phyloP scores from a whole-genome alignment of 2,329 filamentous ascomycete species.

The Fusarium marasasianum region DNA sequence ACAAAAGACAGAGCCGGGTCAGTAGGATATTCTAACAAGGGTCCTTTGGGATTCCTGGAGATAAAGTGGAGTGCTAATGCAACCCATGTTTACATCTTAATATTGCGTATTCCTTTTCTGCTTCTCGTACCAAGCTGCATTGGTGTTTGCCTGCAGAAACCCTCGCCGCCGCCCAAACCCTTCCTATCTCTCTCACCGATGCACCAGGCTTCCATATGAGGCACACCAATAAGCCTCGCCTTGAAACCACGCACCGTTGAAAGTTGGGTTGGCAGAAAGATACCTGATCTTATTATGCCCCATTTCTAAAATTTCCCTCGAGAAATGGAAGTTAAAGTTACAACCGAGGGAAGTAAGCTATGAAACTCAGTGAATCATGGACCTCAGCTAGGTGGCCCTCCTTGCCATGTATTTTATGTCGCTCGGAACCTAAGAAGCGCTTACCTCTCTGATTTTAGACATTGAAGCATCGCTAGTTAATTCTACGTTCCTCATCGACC shows the following conservation, averaged over 20 bases:
- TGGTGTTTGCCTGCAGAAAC: conserved; percentile 36
- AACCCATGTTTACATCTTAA: conserved; percentile 8
- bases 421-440: not conserved
- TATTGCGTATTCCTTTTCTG: conserved; percentile 20
- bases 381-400: too few relatives aligned
- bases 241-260: not conserved
- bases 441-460: not conserved
- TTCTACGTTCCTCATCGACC: not conserved
- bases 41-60: conserved; percentile 17
- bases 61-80: conserved; percentile 14
- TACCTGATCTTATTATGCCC: not conserved
- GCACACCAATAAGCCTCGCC: conserved; percentile 9
- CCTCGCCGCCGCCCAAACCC: conserved; percentile 6
- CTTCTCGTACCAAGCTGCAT: conserved; percentile 31
- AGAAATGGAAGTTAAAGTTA: not conserved
- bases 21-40: conserved; percentile 6
- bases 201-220: conserved; percentile 8
- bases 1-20: not conserved
- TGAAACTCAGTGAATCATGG: not conserved
- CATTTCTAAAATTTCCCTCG: not conserved
- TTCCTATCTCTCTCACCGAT: conserved; percentile 26
- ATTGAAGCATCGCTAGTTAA: not conserved
- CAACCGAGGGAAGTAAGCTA: not conserved
- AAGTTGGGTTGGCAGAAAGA: not conserved
- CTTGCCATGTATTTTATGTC: not conserved